phyloP scores from a whole-genome alignment of 192 early-diverging fungal genomes.

The Hyaloraphidium curvatum region DNA sequence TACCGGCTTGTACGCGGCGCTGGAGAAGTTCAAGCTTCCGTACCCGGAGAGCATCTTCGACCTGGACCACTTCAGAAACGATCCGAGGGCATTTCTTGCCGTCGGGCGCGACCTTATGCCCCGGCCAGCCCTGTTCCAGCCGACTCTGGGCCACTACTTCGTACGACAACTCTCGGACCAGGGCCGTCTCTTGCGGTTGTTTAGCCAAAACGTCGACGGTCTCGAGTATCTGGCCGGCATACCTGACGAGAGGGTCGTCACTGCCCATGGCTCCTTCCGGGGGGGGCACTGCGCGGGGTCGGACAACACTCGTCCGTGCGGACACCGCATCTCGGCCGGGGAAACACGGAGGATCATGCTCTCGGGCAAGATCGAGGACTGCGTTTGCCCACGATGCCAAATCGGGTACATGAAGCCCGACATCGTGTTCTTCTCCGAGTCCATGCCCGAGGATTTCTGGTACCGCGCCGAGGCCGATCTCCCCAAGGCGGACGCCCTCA shows the following conservation, averaged over 20 bases:
- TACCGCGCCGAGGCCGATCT: constrained; percentile 43
- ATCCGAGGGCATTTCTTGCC: background rate
- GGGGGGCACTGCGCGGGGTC: no score
- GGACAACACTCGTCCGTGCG: no score
- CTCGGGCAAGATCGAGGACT: constrained; percentile 31
- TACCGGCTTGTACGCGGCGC: background rate
- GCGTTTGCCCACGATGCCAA: constrained; percentile 37
- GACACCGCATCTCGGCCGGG: constrained; percentile 11
- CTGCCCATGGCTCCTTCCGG: constrained; percentile 87
- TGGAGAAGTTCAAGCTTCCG: background rate
- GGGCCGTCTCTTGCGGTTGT: constrained; percentile 53
- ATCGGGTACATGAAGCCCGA: constrained; percentile 30
- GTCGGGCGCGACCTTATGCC: background rate
- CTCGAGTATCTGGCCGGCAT: constrained; percentile 75
- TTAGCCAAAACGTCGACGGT: constrained; percentile 96
- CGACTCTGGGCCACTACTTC: constrained; percentile 78
- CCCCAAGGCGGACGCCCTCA: constrained; percentile 54
- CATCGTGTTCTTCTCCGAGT: constrained; percentile 93
- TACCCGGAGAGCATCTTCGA: background rate
- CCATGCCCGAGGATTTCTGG: constrained; percentile 59
- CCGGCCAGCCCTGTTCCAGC: constrained; percentile 28
- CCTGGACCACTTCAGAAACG: background rate
- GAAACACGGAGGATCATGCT: constrained; percentile 11
- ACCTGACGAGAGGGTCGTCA: constrained; percentile 45
- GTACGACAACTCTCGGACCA: constrained; percentile 53